These are phyloP conservation scores for Rhododendron ferrugineum DNA, from an alignment of 148 eudicot species.

Conservation along the genomic window DNA sequence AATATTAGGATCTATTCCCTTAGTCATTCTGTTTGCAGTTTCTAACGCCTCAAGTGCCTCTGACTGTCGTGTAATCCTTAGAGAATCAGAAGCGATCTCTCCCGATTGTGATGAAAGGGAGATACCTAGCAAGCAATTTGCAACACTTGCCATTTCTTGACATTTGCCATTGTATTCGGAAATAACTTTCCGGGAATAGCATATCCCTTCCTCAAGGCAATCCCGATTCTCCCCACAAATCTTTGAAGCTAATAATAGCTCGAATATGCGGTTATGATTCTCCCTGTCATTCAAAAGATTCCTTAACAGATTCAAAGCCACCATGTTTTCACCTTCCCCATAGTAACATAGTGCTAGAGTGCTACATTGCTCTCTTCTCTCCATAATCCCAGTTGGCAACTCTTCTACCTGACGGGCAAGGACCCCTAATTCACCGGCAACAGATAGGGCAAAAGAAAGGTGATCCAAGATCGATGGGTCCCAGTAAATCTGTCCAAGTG, in stretches of 20 bases:
- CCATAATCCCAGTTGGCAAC: conserved; percentile 50
- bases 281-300: conserved; percentile 47
- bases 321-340: conserved; percentile 50
- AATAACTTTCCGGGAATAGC: conserved; percentile 29
- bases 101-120: conserved; percentile 50
- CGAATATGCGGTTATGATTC: conserved; percentile 29
- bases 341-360: conserved; percentile 65
- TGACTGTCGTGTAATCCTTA: conserved; percentile 44
- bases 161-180: conserved; percentile 29
- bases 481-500: conserved; percentile 43
- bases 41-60: conserved; percentile 58
- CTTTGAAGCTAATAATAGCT: conserved; percentile 52
- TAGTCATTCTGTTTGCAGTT: conserved; percentile 37
- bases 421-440: conserved; percentile 40
- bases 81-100: conserved; percentile 39
- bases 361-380: conserved; percentile 36
- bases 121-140: conserved; percentile 51
- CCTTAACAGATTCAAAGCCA: conserved; percentile 50
- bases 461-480: conserved; percentile 73
- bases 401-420: conserved; percentile 59
- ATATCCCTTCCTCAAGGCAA: conserved; percentile 38
- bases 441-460: conserved; percentile 66
- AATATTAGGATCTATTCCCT: conserved; percentile 30
- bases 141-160: conserved; percentile 32
- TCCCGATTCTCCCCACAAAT: conserved; percentile 29